Percentiles rank a stretch among this genome's conserved stretches.
Conservation (phyloP, 495 filamentous ascomycete genomes). For the Penicillium paradoxum region DNA sequence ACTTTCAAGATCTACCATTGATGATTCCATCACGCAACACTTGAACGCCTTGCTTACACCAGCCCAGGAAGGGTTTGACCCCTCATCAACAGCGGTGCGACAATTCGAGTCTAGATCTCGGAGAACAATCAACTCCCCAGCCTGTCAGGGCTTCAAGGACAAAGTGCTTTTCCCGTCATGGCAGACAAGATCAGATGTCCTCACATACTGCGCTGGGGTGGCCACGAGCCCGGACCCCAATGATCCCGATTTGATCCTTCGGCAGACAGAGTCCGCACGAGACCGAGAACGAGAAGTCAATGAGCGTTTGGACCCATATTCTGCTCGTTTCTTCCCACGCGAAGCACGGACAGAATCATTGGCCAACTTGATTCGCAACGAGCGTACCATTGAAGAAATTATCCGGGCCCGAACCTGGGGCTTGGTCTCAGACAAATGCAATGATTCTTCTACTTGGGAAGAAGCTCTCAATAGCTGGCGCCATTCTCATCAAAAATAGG, state of each 20-base stretch:
- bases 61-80: conserved; percentile 66
- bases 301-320: conserved; percentile 91
- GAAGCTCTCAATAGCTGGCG: conserved; percentile 60
- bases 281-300: conserved; percentile 75
- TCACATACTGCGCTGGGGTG: conserved; percentile 86
- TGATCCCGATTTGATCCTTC: conserved; percentile 71
- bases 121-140: conserved; percentile 49
- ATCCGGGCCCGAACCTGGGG: conserved; percentile 79
- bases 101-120: conserved; percentile 39
- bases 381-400: conserved; percentile 82
- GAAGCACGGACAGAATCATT: conserved; percentile 82
- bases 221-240: conserved; percentile 83
- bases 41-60: conserved; percentile 87
- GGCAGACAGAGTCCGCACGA: conserved; percentile 63
- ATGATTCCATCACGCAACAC: conserved; percentile 90
- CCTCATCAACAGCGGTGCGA: conserved; percentile 63
- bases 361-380: conserved; percentile 72
- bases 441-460: conserved; percentile 55
- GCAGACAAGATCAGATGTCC: conserved; percentile 77
- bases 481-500: conserved; percentile 30
- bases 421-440: conserved; percentile 75
- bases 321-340: conserved; percentile 72
- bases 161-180: conserved; percentile 83
- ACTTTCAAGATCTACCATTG: conserved; percentile 75
- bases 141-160: conserved; percentile 70